phyloP scores from a whole-genome alignment of 2,329 filamentous ascomycete species.

The Ophiostoma piceae region DNA sequence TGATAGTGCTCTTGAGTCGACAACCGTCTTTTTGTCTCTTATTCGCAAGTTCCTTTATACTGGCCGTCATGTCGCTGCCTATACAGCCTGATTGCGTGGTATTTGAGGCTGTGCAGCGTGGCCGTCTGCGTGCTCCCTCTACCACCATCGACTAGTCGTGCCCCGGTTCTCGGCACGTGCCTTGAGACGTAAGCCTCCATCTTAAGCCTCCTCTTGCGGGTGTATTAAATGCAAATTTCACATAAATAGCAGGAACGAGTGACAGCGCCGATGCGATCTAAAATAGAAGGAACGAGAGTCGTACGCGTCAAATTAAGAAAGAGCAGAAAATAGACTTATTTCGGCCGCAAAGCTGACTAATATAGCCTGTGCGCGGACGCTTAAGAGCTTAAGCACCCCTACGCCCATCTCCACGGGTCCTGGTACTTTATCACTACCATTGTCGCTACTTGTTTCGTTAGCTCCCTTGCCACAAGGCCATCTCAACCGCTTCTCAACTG shows the following conservation, averaged over 20 bases:
- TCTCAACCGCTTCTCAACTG: not conserved
- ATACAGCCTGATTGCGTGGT: not conserved
- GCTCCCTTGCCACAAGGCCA: not conserved
- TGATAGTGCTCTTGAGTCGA: not conserved
- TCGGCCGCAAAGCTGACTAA: not conserved
- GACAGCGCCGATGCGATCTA: slow-evolving; percentile 2
- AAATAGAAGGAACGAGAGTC: not conserved
- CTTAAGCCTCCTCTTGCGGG: not conserved
- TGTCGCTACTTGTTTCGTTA: not conserved
- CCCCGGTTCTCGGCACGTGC: slow-evolving; percentile 3
- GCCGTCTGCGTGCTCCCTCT: not conserved
- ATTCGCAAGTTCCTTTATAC: not conserved
- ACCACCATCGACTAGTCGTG: not conserved
- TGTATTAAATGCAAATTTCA: not conserved
- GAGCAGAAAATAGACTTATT: not conserved
- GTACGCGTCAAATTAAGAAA: not conserved
- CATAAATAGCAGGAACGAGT: not conserved
- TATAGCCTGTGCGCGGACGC: not conserved
- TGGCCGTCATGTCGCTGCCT: not conserved
- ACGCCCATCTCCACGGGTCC: slow-evolving; percentile 3
- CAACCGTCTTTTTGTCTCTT: too few relatives aligned
- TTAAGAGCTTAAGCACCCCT: not conserved
- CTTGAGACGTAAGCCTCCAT: not conserved
- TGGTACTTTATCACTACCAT: not conserved
- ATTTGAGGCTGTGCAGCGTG: slow-evolving; percentile 10